These are phyloP conservation scores for Boletus coccyginus DNA, from an alignment of 768 basidiomycete genomes.

Conservation along the genomic window DNA sequence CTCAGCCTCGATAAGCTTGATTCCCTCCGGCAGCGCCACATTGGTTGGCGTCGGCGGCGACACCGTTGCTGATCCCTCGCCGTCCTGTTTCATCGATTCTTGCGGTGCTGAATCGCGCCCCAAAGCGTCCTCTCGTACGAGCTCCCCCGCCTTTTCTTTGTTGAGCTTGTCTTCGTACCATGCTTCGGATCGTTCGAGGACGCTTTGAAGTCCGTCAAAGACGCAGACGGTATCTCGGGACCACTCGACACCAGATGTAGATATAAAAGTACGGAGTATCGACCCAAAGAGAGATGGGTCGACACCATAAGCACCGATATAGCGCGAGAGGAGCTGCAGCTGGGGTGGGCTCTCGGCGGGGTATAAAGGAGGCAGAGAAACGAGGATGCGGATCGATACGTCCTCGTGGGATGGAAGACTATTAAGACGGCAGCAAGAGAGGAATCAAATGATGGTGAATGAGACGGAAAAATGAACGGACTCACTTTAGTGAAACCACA, in stretches of 20 bases:
- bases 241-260: constrained; percentile 76
- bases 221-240: constrained; percentile 70
- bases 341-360: constrained; percentile 72
- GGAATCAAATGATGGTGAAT: background rate
- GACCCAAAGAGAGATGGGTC: constrained; percentile 73
- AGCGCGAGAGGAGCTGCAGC: constrained; percentile 80
- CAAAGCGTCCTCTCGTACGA: constrained; percentile 52
- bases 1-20: constrained; percentile 70
- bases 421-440: background rate
- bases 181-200: constrained; percentile 57
- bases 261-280: constrained; percentile 79
- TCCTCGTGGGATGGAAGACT: constrained; percentile 57
- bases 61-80: background rate
- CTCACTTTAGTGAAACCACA: constrained; percentile 54
- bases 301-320: constrained; percentile 76
- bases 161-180: constrained; percentile 75
- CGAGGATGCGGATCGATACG: constrained; percentile 50
- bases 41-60: constrained; percentile 6
- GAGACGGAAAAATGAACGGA: background rate
- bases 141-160: constrained; percentile 51
- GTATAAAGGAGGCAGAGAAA: constrained; percentile 60
- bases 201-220: constrained; percentile 82
- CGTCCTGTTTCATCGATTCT: constrained; percentile 8
- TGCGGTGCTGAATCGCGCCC: constrained; percentile 19
- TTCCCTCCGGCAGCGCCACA: constrained; percentile 49